Evolutionary conservation across 2,329 filamentous ascomycete genomes (phyloP).

Genomic region (Penicillium sp.): DNA sequence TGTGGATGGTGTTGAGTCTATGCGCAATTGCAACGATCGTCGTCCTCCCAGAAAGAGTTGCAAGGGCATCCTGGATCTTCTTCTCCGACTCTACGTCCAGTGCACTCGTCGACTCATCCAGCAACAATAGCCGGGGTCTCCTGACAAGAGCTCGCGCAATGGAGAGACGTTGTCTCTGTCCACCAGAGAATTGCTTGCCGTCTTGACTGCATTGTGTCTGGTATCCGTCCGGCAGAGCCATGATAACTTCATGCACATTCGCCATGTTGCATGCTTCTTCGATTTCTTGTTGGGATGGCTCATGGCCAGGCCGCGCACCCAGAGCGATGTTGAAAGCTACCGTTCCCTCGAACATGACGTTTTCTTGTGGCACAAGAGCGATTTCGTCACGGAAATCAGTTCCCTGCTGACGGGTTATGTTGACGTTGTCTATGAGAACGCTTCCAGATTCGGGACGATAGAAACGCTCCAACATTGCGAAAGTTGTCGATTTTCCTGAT

Average conservation of each 20-base stretch:
- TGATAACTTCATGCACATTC: constrained; percentile 70
- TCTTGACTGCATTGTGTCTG: constrained; percentile 61
- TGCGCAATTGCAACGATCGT: constrained; percentile 46
- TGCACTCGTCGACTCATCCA: constrained; percentile 63
- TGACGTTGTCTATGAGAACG: not conserved
- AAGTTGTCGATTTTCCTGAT: constrained; percentile 68
- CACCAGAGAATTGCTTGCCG: constrained; percentile 58
- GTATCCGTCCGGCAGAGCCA: constrained; percentile 64
- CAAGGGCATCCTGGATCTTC: constrained; percentile 46
- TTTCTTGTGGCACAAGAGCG: constrained; percentile 50
- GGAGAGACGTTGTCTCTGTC: constrained; percentile 59
- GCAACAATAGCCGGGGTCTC: constrained; percentile 55
- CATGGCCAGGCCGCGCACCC: constrained; percentile 53
- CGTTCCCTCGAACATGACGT: constrained; percentile 49
- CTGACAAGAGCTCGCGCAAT: constrained; percentile 61
- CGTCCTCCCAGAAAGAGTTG: constrained; percentile 30
- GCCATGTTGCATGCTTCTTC: constrained; percentile 67
- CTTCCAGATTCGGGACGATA: constrained; percentile 47
- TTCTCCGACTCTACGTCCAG: constrained; percentile 57
- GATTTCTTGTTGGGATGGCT: constrained; percentile 62
- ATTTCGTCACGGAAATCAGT: constrained; percentile 43
- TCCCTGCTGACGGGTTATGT: not conserved
- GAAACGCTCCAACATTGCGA: constrained; percentile 58
- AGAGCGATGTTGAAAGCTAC: constrained; percentile 49
- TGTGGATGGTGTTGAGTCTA: constrained; percentile 42